Conservation (phyloP, 805 yeast species). For the Saccharomyces eubayanus region DNA sequence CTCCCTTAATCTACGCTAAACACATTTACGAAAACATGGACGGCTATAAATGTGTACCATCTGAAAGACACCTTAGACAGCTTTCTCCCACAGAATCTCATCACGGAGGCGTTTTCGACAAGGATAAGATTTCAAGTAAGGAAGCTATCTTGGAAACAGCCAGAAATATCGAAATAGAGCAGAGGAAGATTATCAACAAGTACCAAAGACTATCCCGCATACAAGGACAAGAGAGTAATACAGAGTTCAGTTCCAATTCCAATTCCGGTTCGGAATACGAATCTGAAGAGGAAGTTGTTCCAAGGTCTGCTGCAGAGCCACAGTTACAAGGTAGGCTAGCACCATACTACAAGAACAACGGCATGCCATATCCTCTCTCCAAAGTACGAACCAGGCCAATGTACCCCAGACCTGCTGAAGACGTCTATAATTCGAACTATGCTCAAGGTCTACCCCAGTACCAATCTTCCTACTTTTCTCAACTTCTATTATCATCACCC, state of each 20-base stretch:
- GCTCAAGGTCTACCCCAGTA: not conserved
- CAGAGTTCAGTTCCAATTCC: not conserved
- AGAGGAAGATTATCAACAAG: slow-evolving; percentile 17
- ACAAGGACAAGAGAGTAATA: not conserved
- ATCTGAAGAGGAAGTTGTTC: not conserved
- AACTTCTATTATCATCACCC: not conserved
- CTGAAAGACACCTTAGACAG: slow-evolving; percentile 5
- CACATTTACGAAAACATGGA: slow-evolving; percentile 24
- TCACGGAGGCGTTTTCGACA: not conserved
- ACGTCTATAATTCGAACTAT: not conserved
- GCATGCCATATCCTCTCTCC: not conserved
- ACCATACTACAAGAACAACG: not conserved
- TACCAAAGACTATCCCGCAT: not conserved
- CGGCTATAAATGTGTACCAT: slow-evolving; percentile 26
- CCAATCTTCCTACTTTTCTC: not conserved
- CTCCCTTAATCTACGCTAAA: slow-evolving; percentile 27
- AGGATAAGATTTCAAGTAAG: not conserved
- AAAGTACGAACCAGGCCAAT: not conserved
- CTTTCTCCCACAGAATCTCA: not conserved
- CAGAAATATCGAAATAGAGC: slow-evolving; percentile 17
- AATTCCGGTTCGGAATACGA: not conserved
- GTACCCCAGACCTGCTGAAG: not conserved
- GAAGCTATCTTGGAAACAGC: slow-evolving; percentile 16
- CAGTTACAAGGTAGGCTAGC: not conserved
- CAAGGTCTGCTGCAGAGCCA: not conserved